Evolutionary conservation across 2,329 filamentous ascomycete genomes (phyloP).

Genomic region (Cytospora mali): DNA sequence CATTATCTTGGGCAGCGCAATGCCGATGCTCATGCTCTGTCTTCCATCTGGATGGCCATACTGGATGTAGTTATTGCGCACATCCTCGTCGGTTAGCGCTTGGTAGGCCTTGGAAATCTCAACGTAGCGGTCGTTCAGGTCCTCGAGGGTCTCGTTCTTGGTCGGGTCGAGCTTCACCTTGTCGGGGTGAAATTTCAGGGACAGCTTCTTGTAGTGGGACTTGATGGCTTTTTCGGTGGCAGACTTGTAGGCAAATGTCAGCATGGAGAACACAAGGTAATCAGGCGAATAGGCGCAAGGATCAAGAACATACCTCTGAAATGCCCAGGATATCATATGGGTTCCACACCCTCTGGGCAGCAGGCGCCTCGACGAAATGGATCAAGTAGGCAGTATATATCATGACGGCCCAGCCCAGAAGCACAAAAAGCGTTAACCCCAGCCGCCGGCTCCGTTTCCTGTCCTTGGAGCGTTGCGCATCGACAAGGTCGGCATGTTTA

Average conservation of each 20-base stretch:
- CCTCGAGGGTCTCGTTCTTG: conserved; percentile 87
- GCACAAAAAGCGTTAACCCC: conserved; percentile 77
- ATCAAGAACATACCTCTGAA: conserved; percentile 64
- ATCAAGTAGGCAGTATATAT: conserved; percentile 93
- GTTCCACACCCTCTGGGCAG: conserved; percentile 81
- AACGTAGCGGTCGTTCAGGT: conserved; percentile 85
- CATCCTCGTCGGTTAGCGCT: conserved; percentile 92
- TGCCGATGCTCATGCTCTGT: conserved; percentile 97
- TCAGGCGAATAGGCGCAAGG: conserved; percentile 14
- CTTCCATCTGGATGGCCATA: conserved; percentile 97
- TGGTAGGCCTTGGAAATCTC: conserved; percentile 98
- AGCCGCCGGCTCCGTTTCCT: conserved; percentile 86
- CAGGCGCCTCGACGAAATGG: conserved; percentile 69
- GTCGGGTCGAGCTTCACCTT: conserved; percentile 81
- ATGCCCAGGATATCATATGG: conserved; percentile 93
- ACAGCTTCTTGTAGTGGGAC: conserved; percentile 83
- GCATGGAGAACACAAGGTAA: conserved; percentile 15
- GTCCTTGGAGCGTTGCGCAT: conserved; percentile 80
- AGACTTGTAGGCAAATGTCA: conserved; percentile 56
- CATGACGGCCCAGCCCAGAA: conserved; percentile 81
- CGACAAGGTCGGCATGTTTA: conserved; percentile 81
- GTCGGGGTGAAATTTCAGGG: conserved; percentile 87
- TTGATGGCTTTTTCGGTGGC: conserved; percentile 90
- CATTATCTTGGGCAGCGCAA: conserved; percentile 90
- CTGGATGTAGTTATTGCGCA: conserved; percentile 95